phyloP scores from a whole-genome alignment of 495 filamentous ascomycete genomes.

The Penicillium salamii region DNA sequence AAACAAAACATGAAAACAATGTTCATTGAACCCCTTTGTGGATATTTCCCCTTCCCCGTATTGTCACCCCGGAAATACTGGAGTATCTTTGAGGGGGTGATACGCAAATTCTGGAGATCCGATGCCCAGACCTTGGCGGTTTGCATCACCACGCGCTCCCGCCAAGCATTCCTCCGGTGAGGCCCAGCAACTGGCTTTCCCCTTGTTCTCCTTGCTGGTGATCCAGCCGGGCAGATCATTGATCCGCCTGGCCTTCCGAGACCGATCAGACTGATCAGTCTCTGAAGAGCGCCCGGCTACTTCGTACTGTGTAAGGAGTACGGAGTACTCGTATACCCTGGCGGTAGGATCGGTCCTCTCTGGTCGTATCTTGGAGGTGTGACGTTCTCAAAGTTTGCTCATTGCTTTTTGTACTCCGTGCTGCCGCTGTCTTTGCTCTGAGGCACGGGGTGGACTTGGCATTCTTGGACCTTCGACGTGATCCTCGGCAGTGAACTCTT shows the following conservation, averaged over 20 bases:
- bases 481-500: neutral
- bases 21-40: constrained; percentile 4
- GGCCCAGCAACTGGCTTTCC: constrained; percentile 3
- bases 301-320: too few relatives aligned
- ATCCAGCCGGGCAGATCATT: constrained; percentile 11
- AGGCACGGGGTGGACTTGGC: constrained; percentile 4
- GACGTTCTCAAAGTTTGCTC: neutral
- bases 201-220: neutral
- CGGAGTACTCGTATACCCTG: too few relatives aligned
- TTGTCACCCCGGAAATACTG: constrained; percentile 3
- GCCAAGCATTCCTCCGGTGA: constrained; percentile 23
- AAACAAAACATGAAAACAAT: neutral
- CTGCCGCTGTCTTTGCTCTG: neutral
- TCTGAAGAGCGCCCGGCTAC: neutral
- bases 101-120: constrained; percentile 26
- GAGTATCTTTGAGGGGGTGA: constrained; percentile 3
- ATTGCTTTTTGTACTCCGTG: neutral
- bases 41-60: constrained; percentile 2
- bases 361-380: neutral
- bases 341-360: neutral
- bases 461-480: neutral
- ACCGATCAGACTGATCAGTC: neutral
- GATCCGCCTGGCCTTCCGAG: constrained; percentile 4
- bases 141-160: constrained; percentile 9
- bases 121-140: constrained; percentile 22